Evolutionary conservation across 164 flowering plant species (phyloP).

Genomic region (Sedum album): DNA sequence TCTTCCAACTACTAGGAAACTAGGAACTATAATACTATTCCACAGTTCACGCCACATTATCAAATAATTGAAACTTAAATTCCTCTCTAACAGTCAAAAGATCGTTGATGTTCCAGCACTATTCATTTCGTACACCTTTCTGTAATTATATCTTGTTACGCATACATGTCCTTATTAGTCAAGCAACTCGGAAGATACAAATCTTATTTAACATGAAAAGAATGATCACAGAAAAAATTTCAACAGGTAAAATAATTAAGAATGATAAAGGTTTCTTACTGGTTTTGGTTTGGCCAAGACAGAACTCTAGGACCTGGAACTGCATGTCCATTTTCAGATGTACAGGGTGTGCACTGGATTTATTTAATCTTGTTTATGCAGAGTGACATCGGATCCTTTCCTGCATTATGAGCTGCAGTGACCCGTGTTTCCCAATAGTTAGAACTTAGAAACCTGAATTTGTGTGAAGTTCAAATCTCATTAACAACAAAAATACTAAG

Average conservation of each 20-base stretch:
- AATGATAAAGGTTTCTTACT: background rate
- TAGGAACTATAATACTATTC: background rate
- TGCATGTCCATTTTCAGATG: slow-evolving; percentile 29
- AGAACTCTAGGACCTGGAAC: slow-evolving; percentile 15
- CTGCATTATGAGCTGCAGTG: slow-evolving; percentile 81
- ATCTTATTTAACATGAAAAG: background rate
- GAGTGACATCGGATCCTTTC: slow-evolving; percentile 63
- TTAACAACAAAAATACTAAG: slow-evolving; percentile 15
- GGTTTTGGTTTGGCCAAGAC: slow-evolving; percentile 2
- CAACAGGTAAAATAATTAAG: background rate
- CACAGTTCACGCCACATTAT: background rate
- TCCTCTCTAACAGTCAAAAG: background rate
- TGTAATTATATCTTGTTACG: background rate
- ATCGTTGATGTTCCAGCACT: background rate
- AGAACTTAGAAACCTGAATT: slow-evolving; percentile 65
- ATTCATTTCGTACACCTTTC: background rate
- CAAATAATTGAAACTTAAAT: too few species aligned
- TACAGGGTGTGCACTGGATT: slow-evolving; percentile 20
- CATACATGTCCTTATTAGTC: background rate
- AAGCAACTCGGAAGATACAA: background rate
- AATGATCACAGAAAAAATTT: background rate
- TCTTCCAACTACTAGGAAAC: background rate
- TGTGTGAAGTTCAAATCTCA: slow-evolving; percentile 21
- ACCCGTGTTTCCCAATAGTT: slow-evolving; percentile 88
- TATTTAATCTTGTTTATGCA: slow-evolving; percentile 45